These are phyloP conservation scores for Artemisia princeps DNA, from an alignment of 140 eudicot genomes.

Conservation along the genomic window DNA sequence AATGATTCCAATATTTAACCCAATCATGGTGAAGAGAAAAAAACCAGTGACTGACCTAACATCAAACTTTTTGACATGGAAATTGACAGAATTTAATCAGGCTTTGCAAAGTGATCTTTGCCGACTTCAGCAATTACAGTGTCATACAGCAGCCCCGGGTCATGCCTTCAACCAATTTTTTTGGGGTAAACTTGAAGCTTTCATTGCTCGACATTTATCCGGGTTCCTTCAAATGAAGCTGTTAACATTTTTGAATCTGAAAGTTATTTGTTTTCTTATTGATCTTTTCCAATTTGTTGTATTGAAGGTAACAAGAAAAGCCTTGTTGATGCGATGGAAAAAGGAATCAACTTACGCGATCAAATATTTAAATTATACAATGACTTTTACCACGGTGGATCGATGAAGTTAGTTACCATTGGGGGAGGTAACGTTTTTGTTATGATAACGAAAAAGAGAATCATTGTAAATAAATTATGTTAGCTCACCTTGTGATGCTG, in stretches of 20 bases:
- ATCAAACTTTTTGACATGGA: conserved; percentile 17
- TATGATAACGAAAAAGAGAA: background rate
- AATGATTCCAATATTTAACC: background rate
- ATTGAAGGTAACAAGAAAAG: conserved; percentile 87
- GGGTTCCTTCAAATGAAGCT: background rate
- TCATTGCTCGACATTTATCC: background rate
- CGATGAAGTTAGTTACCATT: conserved; percentile 76
- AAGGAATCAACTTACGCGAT: conserved; percentile 77
- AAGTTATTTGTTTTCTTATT: conserved; percentile 4
- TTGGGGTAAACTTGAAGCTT: conserved; percentile 56
- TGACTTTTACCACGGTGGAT: conserved; percentile 70
- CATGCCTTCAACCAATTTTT: conserved; percentile 84
- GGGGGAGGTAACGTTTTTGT: conserved; percentile 65
- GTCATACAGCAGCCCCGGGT: conserved; percentile 74
- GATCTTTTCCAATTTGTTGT: conserved; percentile 12
- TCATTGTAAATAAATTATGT: conserved; percentile 1
- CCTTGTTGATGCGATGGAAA: conserved; percentile 81
- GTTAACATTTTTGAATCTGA: background rate
- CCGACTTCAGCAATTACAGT: conserved; percentile 89
- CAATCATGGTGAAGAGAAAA: background rate
- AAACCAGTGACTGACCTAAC: conserved; percentile 8
- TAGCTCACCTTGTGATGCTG: conserved; percentile 10
- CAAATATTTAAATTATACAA: conserved; percentile 53
- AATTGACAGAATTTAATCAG: conserved; percentile 69
- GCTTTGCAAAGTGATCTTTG: conserved; percentile 77